These are phyloP conservation scores for Aphanomyces astaci DNA, from an alignment of 352 stramenopile genomes.

Conservation along the genomic window DNA sequence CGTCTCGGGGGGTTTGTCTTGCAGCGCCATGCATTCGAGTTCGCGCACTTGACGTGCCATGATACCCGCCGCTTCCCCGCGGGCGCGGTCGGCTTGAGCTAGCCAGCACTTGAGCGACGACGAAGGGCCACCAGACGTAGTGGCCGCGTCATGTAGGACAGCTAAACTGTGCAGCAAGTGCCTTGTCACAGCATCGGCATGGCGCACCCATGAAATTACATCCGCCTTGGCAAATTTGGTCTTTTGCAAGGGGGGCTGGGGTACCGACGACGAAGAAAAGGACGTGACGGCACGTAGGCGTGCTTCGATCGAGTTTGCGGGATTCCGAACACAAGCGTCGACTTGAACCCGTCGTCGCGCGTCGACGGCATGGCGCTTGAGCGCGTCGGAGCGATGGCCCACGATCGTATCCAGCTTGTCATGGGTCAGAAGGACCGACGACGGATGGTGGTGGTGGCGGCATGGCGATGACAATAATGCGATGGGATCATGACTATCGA, in stretches of 20 bases:
- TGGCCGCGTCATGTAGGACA: neutral
- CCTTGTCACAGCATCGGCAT: neutral
- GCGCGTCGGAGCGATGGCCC: neutral
- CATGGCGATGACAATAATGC: neutral
- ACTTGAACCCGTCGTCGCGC: neutral
- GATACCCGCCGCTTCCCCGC: neutral
- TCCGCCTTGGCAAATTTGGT: neutral
- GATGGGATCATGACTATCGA: no score
- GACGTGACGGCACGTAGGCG: neutral
- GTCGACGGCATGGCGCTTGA: neutral
- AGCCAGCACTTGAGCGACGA: neutral
- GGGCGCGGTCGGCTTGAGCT: neutral
- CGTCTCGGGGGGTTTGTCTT: slow-evolving; percentile 19
- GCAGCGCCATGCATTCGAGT: neutral
- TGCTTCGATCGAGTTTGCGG: neutral
- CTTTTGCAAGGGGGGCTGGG: neutral
- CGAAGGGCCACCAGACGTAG: neutral
- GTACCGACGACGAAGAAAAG: neutral
- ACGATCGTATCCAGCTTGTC: neutral
- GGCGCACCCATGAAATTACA: neutral
- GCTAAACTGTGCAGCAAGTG: neutral
- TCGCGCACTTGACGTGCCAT: neutral
- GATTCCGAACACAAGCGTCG: neutral
- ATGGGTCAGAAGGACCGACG: neutral
- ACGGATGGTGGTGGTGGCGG: neutral